phyloP scores from a whole-genome alignment of 768 basidiomycete genomes.

The Chalciporus sphaerocephalus region DNA sequence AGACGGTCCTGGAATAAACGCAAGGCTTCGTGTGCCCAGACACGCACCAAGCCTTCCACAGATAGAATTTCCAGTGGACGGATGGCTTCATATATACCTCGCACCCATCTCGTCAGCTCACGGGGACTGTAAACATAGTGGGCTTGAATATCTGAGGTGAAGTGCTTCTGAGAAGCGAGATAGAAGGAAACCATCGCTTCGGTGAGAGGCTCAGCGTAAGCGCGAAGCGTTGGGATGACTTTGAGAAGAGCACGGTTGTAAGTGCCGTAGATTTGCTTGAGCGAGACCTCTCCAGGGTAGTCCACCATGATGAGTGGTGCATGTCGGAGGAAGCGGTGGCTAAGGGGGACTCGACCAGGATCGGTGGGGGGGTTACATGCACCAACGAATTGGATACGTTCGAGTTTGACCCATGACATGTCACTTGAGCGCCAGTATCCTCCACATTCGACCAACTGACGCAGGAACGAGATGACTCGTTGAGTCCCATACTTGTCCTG shows the following conservation, averaged over 20 bases:
- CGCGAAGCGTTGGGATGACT: constrained; percentile 88
- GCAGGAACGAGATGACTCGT: constrained; percentile 95
- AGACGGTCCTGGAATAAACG: constrained; percentile 97
- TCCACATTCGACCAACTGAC: constrained; percentile 90
- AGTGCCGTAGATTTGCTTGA: constrained; percentile 98
- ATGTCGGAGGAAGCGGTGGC: constrained; percentile 94
- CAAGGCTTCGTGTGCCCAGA: constrained; percentile 97
- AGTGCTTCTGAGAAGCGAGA: constrained; percentile 86
- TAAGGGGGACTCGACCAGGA: constrained; percentile 97
- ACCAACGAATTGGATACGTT: constrained; percentile 99
- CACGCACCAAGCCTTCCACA: constrained; percentile 90
- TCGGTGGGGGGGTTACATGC: constrained; percentile 99
- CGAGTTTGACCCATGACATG: constrained; percentile 95
- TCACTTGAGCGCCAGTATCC: constrained; percentile 94
- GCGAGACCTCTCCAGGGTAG: constrained; percentile 93
- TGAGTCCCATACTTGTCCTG: constrained; percentile 98
- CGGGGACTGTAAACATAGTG: constrained; percentile 99
- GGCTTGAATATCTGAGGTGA: constrained; percentile 95
- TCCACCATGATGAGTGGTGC: constrained; percentile 98
- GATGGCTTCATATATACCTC: constrained; percentile 96
- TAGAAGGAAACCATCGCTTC: constrained; percentile 98
- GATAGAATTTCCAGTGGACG: constrained; percentile 89
- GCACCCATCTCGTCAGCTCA: constrained; percentile 95
- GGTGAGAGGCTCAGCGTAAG: constrained; percentile 91
- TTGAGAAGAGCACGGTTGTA: constrained; percentile 96